These are phyloP conservation scores for Lactarius akahatsu DNA, from an alignment of 768 basidiomycete genomes.

Conservation along the genomic window DNA sequence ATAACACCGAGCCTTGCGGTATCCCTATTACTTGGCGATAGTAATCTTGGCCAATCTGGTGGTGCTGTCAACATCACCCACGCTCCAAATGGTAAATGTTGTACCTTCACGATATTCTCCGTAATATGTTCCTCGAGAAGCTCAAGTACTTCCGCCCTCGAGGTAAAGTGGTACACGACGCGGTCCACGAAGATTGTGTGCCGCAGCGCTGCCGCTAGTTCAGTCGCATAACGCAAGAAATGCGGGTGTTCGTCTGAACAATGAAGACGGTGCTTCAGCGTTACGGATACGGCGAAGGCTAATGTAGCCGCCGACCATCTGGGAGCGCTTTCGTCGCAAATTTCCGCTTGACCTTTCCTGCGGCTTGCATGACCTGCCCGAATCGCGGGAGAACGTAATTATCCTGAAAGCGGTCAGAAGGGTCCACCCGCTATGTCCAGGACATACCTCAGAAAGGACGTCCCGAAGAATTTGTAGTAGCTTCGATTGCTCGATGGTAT, in stretches of 20 bases:
- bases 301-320: constrained; percentile 48
- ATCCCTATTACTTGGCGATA: constrained; percentile 93
- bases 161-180: constrained; percentile 56
- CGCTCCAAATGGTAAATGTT: background rate
- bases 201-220: constrained; percentile 63
- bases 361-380: constrained; percentile 57
- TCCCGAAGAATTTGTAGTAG: constrained; percentile 72
- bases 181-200: constrained; percentile 87
- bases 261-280: background rate
- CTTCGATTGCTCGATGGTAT: constrained; percentile 89
- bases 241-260: constrained; percentile 67
- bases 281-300: background rate
- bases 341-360: constrained; percentile 55
- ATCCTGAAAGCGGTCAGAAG: constrained; percentile 48
- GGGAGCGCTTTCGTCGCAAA: constrained; percentile 64
- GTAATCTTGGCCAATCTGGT: constrained; percentile 74
- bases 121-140: constrained; percentile 88
- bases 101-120: constrained; percentile 88
- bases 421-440: background rate
- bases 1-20: constrained; percentile 97
- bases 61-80: background rate
- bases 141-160: constrained; percentile 59
- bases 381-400: constrained; percentile 69
- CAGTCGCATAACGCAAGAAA: constrained; percentile 67
- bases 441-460: constrained; percentile 66